phyloP scores from a whole-genome alignment of 176 grass and related monocot genomes.

The Tillandsia fasciculata region DNA sequence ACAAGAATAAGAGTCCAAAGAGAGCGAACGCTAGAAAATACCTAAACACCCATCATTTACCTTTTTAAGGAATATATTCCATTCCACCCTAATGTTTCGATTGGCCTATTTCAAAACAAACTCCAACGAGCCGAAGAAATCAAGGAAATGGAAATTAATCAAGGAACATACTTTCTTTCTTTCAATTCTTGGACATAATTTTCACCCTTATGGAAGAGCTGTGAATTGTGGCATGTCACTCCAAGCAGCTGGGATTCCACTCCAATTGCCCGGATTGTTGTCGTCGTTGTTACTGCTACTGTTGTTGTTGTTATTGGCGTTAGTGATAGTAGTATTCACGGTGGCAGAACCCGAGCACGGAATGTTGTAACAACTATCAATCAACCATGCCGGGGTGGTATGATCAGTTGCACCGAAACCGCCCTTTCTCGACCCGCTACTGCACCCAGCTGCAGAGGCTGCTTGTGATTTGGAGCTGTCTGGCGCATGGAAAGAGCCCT shows the following conservation, averaged over 20 bases:
- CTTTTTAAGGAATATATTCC: too few relatives aligned
- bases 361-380: conserved; percentile 17
- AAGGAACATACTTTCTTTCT: not conserved
- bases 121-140: not conserved
- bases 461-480: not conserved
- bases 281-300: conserved; percentile 3
- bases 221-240: conserved; percentile 38
- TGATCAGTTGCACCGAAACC: not conserved
- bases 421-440: conserved; percentile 7
- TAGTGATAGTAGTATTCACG: not conserved
- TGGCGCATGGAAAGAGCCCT: not conserved
- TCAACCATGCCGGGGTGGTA: conserved; percentile 13
- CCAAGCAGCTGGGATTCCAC: conserved; percentile 20
- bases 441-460: not conserved
- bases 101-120: too few relatives aligned
- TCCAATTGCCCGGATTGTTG: conserved; percentile 24
- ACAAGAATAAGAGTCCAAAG: too few relatives aligned
- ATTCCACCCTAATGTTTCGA: too few relatives aligned
- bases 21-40: too few relatives aligned
- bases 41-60: too few relatives aligned
- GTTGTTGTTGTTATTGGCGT: conserved; percentile 10
- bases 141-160: not conserved
- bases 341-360: not conserved
- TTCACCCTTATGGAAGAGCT: conserved; percentile 14
- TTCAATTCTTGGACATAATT: not conserved